Evolutionary conservation across 495 filamentous ascomycete species (phyloP).

Genomic region (Neurospora pannonica): DNA sequence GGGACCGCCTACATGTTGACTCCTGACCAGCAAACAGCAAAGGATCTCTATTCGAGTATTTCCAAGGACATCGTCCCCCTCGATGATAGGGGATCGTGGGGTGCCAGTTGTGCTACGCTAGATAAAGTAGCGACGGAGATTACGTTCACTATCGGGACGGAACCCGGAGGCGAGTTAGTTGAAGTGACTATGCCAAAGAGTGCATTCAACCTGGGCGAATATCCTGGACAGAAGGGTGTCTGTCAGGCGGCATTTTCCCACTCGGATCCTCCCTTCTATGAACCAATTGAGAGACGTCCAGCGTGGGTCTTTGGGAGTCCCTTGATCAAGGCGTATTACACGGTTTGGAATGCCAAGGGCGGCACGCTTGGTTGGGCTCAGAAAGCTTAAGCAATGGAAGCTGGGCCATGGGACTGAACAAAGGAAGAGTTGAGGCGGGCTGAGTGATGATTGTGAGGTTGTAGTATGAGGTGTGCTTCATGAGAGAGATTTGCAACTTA

Average conservation of each 20-base stretch:
- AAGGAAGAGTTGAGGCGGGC: not conserved
- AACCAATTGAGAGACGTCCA: slow-evolving; percentile 8
- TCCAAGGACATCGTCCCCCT: slow-evolving; percentile 13
- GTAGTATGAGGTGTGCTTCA: not conserved
- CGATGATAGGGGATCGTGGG: slow-evolving; percentile 14
- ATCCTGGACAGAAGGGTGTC: slow-evolving; percentile 10
- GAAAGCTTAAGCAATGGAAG: not conserved
- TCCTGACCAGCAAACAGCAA: slow-evolving; percentile 12
- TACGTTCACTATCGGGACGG: slow-evolving; percentile 9
- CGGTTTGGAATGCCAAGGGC: slow-evolving; percentile 13
- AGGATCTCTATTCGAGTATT: slow-evolving; percentile 13
- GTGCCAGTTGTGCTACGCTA: slow-evolving; percentile 11
- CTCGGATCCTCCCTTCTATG: slow-evolving; percentile 2
- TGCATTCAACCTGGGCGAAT: slow-evolving; percentile 17
- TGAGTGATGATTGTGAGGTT: not conserved
- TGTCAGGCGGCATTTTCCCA: slow-evolving; percentile 16
- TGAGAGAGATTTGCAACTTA: not conserved
- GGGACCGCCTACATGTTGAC: slow-evolving; percentile 13
- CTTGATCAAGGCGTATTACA: slow-evolving; percentile 16
- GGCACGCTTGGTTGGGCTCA: not conserved
- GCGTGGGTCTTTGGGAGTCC: slow-evolving; percentile 17
- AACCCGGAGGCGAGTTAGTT: not conserved
- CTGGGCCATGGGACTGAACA: not conserved
- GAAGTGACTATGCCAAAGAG: slow-evolving; percentile 10
- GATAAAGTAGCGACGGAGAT: slow-evolving; percentile 9